phyloP scores from a whole-genome alignment of 2,329 filamentous ascomycete genomes.

The Periconia sp. region DNA sequence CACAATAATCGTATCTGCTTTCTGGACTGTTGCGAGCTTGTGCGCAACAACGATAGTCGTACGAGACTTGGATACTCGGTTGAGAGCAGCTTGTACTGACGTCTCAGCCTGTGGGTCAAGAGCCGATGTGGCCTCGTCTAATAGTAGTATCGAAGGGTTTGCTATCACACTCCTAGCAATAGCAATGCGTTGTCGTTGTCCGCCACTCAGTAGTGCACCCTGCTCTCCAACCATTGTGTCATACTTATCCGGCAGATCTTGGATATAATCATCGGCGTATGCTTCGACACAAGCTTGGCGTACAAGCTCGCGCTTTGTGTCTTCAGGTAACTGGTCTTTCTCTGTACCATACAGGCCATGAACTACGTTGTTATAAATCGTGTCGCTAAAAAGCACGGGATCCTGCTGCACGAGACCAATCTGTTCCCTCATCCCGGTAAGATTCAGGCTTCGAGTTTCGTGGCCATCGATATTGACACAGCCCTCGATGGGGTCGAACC shows the following conservation, averaged over 20 bases:
- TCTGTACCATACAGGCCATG: constrained; percentile 70
- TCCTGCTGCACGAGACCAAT: constrained; percentile 91
- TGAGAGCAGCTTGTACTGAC: constrained; percentile 55
- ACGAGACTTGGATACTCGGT: constrained; percentile 76
- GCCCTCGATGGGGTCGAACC: constrained; percentile 62
- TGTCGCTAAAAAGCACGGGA: constrained; percentile 82
- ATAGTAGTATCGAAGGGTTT: constrained; percentile 81
- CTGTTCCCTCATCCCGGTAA: constrained; percentile 75
- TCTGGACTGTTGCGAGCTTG: constrained; percentile 84
- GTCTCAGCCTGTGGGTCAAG: constrained; percentile 90
- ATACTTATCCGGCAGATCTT: constrained; percentile 66
- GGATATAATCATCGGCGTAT: constrained; percentile 81
- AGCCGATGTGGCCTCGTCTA: constrained; percentile 89
- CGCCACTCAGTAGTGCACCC: constrained; percentile 84
- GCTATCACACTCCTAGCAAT: constrained; percentile 86
- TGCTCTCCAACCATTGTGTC: constrained; percentile 89
- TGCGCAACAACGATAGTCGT: constrained; percentile 95
- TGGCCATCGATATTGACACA: background rate
- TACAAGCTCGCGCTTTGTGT: constrained; percentile 52
- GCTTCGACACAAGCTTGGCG: constrained; percentile 71
- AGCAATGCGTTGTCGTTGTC: constrained; percentile 91
- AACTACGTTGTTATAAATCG: constrained; percentile 83
- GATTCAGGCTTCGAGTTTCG: constrained; percentile 47
- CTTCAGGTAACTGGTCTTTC: constrained; percentile 45
- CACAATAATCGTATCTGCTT: constrained; percentile 59